Percentiles rank a stretch among this genome's conserved stretches.
Evolutionary conservation across 179 eudicot species (phyloP).

Genomic region (Spinacia oleracea): DNA sequence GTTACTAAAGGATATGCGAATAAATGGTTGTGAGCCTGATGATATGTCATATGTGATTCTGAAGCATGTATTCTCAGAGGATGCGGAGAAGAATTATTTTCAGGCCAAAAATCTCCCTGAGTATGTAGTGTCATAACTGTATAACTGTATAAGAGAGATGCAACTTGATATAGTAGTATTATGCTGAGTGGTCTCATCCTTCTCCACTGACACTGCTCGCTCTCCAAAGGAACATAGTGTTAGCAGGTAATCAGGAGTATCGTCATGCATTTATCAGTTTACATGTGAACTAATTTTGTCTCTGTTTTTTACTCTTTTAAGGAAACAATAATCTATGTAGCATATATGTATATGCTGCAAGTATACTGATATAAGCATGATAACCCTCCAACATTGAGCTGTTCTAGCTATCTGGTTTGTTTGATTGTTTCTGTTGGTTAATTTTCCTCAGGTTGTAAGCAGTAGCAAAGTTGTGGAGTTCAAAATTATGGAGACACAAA

Average conservation of each 20-base stretch:
- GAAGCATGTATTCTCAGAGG: conserved; percentile 32
- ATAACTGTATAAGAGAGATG: conserved; percentile 3
- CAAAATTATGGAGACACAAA: neutral
- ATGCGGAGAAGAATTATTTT: conserved; percentile 31
- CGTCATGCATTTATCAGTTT: neutral
- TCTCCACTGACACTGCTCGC: conserved; percentile 3
- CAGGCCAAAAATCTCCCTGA: conserved; percentile 27
- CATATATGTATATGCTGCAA: neutral
- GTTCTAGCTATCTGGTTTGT: no score
- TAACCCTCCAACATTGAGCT: no score
- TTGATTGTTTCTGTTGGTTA: neutral
- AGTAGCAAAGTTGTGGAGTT: neutral
- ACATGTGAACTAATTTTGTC: no score
- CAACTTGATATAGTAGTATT: neutral
- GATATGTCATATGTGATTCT: conserved; percentile 33
- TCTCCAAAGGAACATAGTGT: neutral
- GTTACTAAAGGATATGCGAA: conserved; percentile 44
- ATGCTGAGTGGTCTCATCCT: neutral
- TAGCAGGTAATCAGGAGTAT: conserved; percentile 7
- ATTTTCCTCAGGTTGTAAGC: neutral
- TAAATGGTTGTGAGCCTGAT: conserved; percentile 49
- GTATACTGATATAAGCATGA: neutral
- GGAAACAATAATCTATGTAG: neutral
- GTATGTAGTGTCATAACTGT: conserved; percentile 15
- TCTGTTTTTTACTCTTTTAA: neutral